phyloP scores from a whole-genome alignment of 371 early-diverging fungal species.

The Parasitella parasitica region DNA sequence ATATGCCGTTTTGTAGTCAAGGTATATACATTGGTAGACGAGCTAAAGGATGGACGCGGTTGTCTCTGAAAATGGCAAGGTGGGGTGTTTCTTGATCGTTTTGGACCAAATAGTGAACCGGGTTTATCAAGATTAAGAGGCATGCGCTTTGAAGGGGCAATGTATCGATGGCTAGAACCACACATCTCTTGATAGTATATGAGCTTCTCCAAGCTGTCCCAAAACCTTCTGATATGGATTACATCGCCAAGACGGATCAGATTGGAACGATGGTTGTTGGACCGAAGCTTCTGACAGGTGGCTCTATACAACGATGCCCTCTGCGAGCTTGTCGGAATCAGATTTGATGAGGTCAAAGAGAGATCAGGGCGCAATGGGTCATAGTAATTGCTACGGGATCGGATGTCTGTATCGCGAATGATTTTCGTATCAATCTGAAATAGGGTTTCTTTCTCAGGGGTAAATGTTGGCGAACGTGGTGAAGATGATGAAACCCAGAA shows the following conservation, averaged over 20 bases:
- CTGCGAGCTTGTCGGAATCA: neutral
- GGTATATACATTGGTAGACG: constrained; percentile 17
- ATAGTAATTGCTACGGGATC: constrained; percentile 12
- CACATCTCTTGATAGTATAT: constrained; percentile 9
- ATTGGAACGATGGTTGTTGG: neutral
- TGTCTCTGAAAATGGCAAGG: neutral
- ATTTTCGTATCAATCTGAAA: constrained; percentile 42
- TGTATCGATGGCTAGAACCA: neutral
- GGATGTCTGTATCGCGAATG: constrained; percentile 41
- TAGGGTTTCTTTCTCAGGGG: constrained; percentile 64
- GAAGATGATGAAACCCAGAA: constrained; percentile 18
- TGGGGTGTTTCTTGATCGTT: neutral
- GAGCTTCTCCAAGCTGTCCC: constrained; percentile 13
- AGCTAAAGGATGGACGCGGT: constrained; percentile 10
- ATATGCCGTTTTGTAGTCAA: neutral
- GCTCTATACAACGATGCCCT: constrained; percentile 1
- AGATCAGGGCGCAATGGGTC: neutral
- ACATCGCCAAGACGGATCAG: constrained; percentile 9
- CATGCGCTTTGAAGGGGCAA: constrained; percentile 9
- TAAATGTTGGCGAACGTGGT: constrained; percentile 13
- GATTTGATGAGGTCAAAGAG: neutral
- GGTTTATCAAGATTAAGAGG: constrained; percentile 20
- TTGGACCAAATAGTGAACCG: constrained; percentile 7
- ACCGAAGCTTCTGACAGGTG: constrained; percentile 18
- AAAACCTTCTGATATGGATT: constrained; percentile 18